Base-by-base conservation (phyloP, 2,329 filamentous ascomycete genomes). In the Mycosphaerella sp. region DNA sequence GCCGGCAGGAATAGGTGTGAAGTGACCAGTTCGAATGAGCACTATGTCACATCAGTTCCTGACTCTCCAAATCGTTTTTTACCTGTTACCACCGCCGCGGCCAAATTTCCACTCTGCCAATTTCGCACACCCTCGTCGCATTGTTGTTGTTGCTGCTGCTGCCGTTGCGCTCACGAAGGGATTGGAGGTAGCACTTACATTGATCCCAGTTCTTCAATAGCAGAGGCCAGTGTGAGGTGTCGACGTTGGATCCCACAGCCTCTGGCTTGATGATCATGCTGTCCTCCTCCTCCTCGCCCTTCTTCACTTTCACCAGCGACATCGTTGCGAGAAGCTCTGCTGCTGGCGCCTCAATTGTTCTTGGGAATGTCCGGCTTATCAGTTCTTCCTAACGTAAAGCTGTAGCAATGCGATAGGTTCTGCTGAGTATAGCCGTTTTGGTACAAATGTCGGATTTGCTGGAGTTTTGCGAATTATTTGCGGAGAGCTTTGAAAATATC, bases 1-100 rank as follows among this genome's bases (percentile, higher is more conserved):
- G 69, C 93, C 93, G 72, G 88, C 86, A 64, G 92, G 89, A 66
- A 97, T 97, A 53, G 93, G 93, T 34, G 92, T 97, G 76, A 95
- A 98, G 75, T 98, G 92, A 60, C 89, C 89, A 63, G 91, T 96
- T 70, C 92, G 86, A 66, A 96, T 86, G 65, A 93, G 85, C 66
- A 97, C 89, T 92, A 67, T 6, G 45, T 21, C 17, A 39, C 6
- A 49, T 56, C 63, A 59, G 63, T 40, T 38, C 68, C 57, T 29
- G 66, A 64, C 59, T 56, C 51, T 55, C 57, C 49, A 44, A 26
- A 44, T 26, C 11, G 14, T 23, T 14, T 4, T 44, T n/a, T 21
- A 21, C 42, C 10, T 26, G 40, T 12, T 12, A 48, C 54, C 42
- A 51, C 1, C 40, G 26, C 14, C 11, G 26, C 34, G 36, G 36